These are phyloP conservation scores for Emmonsiellopsis sp. DNA, from an alignment of 2,329 filamentous ascomycete genomes.

Conservation along the genomic window DNA sequence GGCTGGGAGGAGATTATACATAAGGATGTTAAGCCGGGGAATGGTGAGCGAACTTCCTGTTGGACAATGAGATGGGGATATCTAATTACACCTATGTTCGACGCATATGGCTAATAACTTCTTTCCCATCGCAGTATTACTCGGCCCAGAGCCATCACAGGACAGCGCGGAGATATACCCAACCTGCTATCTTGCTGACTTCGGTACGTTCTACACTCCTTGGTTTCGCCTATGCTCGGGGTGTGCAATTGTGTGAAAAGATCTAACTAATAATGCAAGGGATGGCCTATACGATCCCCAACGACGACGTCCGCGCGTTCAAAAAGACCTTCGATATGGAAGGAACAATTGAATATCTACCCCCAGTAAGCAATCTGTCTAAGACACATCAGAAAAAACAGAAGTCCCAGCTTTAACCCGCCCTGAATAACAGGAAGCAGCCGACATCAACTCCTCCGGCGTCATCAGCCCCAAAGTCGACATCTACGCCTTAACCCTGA, in stretches of 20 bases:
- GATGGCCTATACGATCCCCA: conserved; percentile 7
- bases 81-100: not conserved
- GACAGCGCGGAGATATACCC: conserved; percentile 6
- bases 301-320: conserved; percentile 6
- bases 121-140: conserved; percentile 1
- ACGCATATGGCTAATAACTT: not conserved
- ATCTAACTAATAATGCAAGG: not conserved
- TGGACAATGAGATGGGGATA: not conserved
- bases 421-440: conserved; percentile 2
- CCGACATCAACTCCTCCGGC: not conserved
- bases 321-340: conserved; percentile 3
- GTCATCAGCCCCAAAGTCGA: conserved; percentile 4
- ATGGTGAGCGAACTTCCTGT: conserved; percentile 4
- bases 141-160: not conserved
- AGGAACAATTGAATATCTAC: conserved; percentile 1
- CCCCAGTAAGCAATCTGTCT: conserved; percentile 1
- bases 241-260: not conserved
- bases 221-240: not conserved
- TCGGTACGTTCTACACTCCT: not conserved
- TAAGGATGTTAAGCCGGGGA: conserved; percentile 7
- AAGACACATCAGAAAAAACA: not conserved
- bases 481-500: conserved; percentile 5
- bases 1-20: conserved; percentile 9
- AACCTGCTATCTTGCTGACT: conserved; percentile 6
- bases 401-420: not conserved